Base-by-base conservation (phyloP, 179 eudicot species). In the Spergularia azorica region DNA sequence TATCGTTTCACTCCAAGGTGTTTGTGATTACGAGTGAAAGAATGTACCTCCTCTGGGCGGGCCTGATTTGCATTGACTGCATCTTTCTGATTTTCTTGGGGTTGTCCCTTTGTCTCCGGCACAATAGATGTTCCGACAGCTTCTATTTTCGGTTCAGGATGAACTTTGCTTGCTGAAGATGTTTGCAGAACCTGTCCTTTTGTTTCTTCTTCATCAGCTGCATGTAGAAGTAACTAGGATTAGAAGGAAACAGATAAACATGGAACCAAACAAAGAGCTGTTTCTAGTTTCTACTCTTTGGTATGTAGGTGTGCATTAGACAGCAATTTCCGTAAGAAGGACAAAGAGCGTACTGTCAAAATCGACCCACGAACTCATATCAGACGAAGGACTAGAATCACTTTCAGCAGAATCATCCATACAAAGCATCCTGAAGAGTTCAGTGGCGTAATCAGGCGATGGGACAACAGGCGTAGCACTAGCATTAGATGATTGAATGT, bases 371-470 rank as follows among this genome's bases (percentile, higher is more conserved):
- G 78, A n/a, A 70, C 74, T 79, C 9, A 74, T 81, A 72, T 76
- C 76, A 43, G 83, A 55, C 9, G 82, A 36, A 63, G 82, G 80
- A 61, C 81, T 83, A n/a, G 77, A 70, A 46, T 59, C 70, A 61
- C 74, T 79, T 74, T 81, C 86, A 18, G 76, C 64, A 59, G 87
- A 71, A 62, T 88, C 86, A 73, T 81, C 82, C 73, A 71, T 54
- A 54, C 83, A 84, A 62, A 90, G 80, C 82, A 86, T 77, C 77
- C 78, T 84, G 84, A 83, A 89, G 61, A 86, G 90, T 64, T 88
- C 89, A 65, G 88, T 79, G 50, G 89, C 93, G 78, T 87, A 86
- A 85, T 90, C 89, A 73, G 83, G 58, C 32, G 83, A 20, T 41
- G 82, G 57, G 63, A 81, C 77, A 72, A 41, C 60, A 26, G 84